A percentile compares a stretch with the other conserved stretches of the same genome.
These are phyloP conservation scores for Oryza glumipatula DNA, from an alignment of 176 grass and related monocot genomes.

Conservation along the genomic window DNA sequence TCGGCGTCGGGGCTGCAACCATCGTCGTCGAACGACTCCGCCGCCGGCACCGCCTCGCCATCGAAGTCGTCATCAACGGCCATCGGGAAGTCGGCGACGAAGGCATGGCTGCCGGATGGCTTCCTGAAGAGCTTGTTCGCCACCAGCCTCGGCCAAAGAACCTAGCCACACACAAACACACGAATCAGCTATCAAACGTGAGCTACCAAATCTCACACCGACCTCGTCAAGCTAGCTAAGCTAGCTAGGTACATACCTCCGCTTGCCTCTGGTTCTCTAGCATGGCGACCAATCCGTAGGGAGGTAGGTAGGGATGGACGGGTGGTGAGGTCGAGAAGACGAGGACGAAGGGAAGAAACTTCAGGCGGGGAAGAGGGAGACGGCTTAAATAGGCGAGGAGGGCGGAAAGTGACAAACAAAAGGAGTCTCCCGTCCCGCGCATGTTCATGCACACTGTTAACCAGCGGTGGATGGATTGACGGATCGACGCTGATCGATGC, in stretches of 20 bases:
- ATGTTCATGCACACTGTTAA: slow-evolving; percentile 11
- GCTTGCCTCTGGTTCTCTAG: slow-evolving; percentile 68
- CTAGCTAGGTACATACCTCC: slow-evolving; percentile 53
- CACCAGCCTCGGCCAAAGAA: slow-evolving; percentile 83
- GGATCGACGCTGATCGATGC: slow-evolving; percentile 23
- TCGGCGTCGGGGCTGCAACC: slow-evolving; percentile 51
- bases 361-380: slow-evolving; percentile 41
- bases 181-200: not conserved
- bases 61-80: slow-evolving; percentile 6
- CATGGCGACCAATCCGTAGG: slow-evolving; percentile 40
- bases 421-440: not conserved
- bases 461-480: not conserved
- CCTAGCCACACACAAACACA: slow-evolving; percentile 39
- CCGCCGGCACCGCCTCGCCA: not conserved
- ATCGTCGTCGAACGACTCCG: slow-evolving; percentile 37
- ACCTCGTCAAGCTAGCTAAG: not conserved
- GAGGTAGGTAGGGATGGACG: not conserved
- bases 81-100: slow-evolving; percentile 68
- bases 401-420: slow-evolving; percentile 19
- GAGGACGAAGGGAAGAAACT: slow-evolving; percentile 23
- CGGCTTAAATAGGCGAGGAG: slow-evolving; percentile 50
- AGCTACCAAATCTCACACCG: not conserved
- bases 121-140: slow-evolving; percentile 84
- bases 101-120: slow-evolving; percentile 64
- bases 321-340: not conserved